A percentile compares a stretch with the other conserved stretches of the same genome.
Evolutionary conservation across 768 basidiomycete species (phyloP).

Genomic region (Pulveroboletus sp.): DNA sequence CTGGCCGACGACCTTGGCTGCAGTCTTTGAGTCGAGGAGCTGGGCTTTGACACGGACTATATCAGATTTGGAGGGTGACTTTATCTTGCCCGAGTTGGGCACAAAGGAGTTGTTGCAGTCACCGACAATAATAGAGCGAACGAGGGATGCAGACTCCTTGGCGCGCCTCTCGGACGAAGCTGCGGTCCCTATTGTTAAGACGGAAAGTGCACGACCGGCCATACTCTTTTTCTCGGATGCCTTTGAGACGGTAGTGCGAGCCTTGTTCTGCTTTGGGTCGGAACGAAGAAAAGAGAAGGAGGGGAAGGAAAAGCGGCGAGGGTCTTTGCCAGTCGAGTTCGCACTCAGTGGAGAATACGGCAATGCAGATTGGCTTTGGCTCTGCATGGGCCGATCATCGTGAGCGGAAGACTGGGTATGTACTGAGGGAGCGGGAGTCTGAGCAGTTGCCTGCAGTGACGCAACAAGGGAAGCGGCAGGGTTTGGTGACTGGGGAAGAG

Average conservation of each 20-base stretch:
- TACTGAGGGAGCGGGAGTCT: slow-evolving; percentile 5
- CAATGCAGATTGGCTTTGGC: slow-evolving; percentile 26
- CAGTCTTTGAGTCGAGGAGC: slow-evolving; percentile 61
- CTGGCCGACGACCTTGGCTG: slow-evolving; percentile 69
- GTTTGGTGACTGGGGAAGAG: too few species aligned
- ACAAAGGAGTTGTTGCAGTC: slow-evolving; percentile 30
- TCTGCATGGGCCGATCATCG: slow-evolving; percentile 19
- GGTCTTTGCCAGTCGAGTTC: slow-evolving; percentile 21
- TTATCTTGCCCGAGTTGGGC: slow-evolving; percentile 37
- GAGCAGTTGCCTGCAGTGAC: slow-evolving; percentile 10
- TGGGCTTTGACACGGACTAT: slow-evolving; percentile 63
- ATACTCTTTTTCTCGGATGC: slow-evolving; percentile 41
- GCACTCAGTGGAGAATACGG: slow-evolving; percentile 16
- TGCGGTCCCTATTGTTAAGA: slow-evolving; percentile 27
- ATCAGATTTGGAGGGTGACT: slow-evolving; percentile 45
- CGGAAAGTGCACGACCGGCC: slow-evolving; percentile 33
- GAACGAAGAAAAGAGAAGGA: slow-evolving; percentile 40
- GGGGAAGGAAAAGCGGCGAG: slow-evolving; percentile 48
- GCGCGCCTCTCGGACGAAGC: slow-evolving; percentile 54
- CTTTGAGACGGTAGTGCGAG: slow-evolving; percentile 21
- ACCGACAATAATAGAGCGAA: slow-evolving; percentile 70
- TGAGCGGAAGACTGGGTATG: slow-evolving; percentile 17
- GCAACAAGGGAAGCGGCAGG: slow-evolving; percentile 17
- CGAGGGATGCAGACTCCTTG: slow-evolving; percentile 55
- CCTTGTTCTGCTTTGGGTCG: slow-evolving; percentile 27